phyloP scores from a whole-genome alignment of 192 early-diverging fungal genomes.

The Linnemannia hyalina region DNA sequence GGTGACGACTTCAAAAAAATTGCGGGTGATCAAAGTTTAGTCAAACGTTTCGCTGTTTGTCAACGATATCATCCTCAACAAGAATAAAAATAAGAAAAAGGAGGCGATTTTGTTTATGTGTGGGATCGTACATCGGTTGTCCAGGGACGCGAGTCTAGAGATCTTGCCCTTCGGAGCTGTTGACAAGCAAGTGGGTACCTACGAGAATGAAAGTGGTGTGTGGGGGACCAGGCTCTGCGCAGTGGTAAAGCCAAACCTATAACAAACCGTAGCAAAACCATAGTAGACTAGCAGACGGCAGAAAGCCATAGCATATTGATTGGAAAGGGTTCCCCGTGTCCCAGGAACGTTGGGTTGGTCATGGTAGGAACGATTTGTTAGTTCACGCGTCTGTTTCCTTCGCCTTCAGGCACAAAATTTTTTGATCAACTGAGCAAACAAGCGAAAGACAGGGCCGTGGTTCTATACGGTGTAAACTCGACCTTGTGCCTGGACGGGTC shows the following conservation, averaged over 20 bases:
- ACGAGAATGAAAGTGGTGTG: too few relatives aligned
- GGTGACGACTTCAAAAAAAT: not conserved
- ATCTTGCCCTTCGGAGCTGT: too few relatives aligned
- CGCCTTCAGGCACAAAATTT: not conserved
- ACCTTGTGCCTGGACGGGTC: not conserved
- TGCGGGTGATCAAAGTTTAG: not conserved
- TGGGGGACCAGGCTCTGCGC: not conserved
- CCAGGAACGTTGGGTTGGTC: too few relatives aligned
- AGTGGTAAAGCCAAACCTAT: not conserved
- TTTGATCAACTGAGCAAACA: too few relatives aligned
- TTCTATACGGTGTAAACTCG: too few relatives aligned
- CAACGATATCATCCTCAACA: not conserved
- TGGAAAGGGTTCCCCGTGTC: not conserved
- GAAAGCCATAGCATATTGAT: not conserved
- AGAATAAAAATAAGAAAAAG: not conserved
- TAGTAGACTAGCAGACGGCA: too few relatives aligned
- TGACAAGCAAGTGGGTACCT: not conserved
- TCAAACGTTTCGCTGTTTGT: not conserved
- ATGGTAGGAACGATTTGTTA: not conserved
- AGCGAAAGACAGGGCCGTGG: too few relatives aligned
- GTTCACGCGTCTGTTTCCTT: slow-evolving; percentile 2
- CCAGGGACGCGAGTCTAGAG: not conserved
- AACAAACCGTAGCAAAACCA: too few relatives aligned
- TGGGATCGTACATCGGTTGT: not conserved
- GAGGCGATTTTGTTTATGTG: not conserved